Percentiles rank a stretch among this genome's conserved stretches.
Evolutionary conservation across 352 stramenopile genomes (phyloP).

Genomic region (Globisporangium iwayamae): DNA sequence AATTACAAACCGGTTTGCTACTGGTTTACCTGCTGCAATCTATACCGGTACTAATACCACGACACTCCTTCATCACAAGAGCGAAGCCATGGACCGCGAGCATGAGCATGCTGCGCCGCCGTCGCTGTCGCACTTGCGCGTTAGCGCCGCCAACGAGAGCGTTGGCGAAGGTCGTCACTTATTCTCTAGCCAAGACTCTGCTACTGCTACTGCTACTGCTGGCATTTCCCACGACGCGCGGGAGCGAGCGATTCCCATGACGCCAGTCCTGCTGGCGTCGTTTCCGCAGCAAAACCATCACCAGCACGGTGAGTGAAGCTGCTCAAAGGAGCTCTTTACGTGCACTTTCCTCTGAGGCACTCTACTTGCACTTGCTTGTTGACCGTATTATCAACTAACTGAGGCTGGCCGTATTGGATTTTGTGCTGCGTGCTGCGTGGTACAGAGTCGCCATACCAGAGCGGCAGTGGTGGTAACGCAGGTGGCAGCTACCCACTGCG

Average conservation of each 20-base stretch:
- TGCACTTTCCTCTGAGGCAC: no score
- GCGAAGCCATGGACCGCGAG: slow-evolving; percentile 1
- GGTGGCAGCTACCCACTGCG: background rate
- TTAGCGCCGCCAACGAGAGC: background rate
- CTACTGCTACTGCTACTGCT: background rate
- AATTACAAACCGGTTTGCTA: no score
- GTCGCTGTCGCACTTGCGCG: slow-evolving; percentile 7
- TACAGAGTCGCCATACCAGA: background rate
- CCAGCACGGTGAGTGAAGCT: background rate
- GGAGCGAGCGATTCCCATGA: slow-evolving; percentile 8
- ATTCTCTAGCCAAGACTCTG: background rate
- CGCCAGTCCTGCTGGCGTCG: slow-evolving; percentile 6
- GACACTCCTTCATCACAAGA: background rate
- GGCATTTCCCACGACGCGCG: background rate
- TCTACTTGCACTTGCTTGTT: background rate
- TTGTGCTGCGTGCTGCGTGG: background rate
- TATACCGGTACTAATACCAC: background rate
- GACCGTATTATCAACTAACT: background rate
- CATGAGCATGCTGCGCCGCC: background rate
- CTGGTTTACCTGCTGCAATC: no score
- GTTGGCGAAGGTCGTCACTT: background rate
- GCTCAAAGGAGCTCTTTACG: background rate
- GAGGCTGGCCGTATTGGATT: background rate
- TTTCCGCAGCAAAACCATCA: slow-evolving; percentile 3
- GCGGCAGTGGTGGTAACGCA: background rate